A percentile compares a stretch with the other conserved stretches of the same genome.
Evolutionary conservation across 768 basidiomycete species (phyloP).

Genomic region (Flagelloscypha sp.): DNA sequence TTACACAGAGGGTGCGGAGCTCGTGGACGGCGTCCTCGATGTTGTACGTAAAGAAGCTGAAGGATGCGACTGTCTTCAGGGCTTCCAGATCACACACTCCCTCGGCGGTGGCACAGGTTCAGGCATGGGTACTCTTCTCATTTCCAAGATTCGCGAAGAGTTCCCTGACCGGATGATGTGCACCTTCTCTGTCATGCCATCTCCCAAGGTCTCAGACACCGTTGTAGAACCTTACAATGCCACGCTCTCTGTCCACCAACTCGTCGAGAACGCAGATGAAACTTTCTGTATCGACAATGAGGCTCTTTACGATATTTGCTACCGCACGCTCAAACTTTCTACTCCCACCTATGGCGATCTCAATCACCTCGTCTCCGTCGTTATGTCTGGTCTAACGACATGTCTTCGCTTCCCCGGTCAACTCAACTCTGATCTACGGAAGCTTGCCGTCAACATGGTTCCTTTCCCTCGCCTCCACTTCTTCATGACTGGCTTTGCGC

Average conservation of each 20-base stretch:
- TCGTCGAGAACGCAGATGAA: slow-evolving; percentile 66
- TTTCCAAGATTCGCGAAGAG: slow-evolving; percentile 63
- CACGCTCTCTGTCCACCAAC: slow-evolving; percentile 57
- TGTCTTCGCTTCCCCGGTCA: slow-evolving; percentile 79
- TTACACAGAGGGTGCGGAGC: slow-evolving; percentile 52
- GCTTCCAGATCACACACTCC: slow-evolving; percentile 64
- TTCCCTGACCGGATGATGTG: slow-evolving; percentile 67
- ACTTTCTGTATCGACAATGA: slow-evolving; percentile 70
- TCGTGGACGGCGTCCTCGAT: slow-evolving; percentile 59
- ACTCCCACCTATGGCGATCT: slow-evolving; percentile 63
- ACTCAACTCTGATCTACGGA: slow-evolving; percentile 72
- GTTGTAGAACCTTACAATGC: slow-evolving; percentile 52
- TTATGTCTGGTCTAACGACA: slow-evolving; percentile 74
- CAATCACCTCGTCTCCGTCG: slow-evolving; percentile 68
- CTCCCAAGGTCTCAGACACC: slow-evolving; percentile 60
- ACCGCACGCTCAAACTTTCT: slow-evolving; percentile 54
- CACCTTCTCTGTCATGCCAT: slow-evolving; percentile 62
- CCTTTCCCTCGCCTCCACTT: slow-evolving; percentile 99
- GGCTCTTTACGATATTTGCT: slow-evolving; percentile 62
- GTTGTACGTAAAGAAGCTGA: slow-evolving; percentile 67
- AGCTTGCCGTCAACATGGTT: slow-evolving; percentile 79
- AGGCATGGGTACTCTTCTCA: slow-evolving; percentile 62
- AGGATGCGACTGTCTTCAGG: slow-evolving; percentile 55
- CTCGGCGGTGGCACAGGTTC: slow-evolving; percentile 64
- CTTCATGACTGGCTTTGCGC: slow-evolving; percentile 97